Evolutionary conservation across 352 stramenopile genomes (phyloP).

Genomic region (Pythium scleroteichum): DNA sequence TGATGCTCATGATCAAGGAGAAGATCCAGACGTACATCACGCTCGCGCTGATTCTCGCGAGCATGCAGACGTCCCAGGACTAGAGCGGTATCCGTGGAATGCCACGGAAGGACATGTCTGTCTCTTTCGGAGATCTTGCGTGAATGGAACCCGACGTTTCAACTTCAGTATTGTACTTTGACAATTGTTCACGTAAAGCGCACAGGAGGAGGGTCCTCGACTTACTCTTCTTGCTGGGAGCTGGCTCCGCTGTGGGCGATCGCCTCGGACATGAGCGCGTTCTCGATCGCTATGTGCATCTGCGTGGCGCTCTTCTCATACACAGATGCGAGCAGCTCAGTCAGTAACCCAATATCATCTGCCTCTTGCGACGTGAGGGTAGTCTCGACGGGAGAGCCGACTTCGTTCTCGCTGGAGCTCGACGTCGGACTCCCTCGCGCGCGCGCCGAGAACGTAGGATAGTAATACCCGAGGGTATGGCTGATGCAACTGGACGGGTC

Average conservation of each 20-base stretch:
- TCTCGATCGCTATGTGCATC: constrained; percentile 38
- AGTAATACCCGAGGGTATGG: constrained; percentile 22
- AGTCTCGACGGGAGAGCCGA: constrained; percentile 1
- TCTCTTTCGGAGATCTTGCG: too few relatives aligned
- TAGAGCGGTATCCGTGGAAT: constrained; percentile 3
- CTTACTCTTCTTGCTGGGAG: background rate
- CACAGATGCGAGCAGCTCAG: constrained; percentile 30
- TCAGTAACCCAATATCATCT: constrained; percentile 36
- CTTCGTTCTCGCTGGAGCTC: constrained; percentile 19
- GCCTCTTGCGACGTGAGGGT: background rate
- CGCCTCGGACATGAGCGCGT: constrained; percentile 35
- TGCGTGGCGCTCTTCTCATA: constrained; percentile 29
- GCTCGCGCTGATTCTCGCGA: constrained; percentile 72
- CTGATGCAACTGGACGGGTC: constrained; percentile 24
- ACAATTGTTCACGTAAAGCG: too few relatives aligned
- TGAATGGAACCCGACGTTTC: background rate
- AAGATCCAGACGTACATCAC: constrained; percentile 93
- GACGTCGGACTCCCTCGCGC: constrained; percentile 4
- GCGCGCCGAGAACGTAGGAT: constrained; percentile 22
- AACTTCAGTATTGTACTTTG: too few relatives aligned
- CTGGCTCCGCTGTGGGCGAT: background rate
- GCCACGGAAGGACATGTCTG: too few relatives aligned
- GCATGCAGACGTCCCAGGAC: constrained; percentile 23
- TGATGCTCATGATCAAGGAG: constrained; percentile 99
- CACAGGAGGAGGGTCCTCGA: too few relatives aligned